These are phyloP conservation scores for Lanzia echinophila DNA, from an alignment of 2,329 filamentous ascomycete genomes.

Conservation along the genomic window DNA sequence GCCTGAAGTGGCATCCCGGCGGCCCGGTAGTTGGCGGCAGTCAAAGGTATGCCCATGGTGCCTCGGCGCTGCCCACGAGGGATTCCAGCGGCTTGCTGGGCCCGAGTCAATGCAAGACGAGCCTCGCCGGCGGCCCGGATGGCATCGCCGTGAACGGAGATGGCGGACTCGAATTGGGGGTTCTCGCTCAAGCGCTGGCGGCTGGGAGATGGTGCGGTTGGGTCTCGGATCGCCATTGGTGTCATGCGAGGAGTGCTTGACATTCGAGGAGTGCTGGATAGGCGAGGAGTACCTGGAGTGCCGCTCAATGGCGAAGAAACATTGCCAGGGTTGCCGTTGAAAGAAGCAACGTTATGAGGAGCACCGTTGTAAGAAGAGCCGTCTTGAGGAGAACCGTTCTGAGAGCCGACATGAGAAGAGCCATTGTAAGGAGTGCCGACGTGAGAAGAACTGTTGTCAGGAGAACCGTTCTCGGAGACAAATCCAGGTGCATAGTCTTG, in stretches of 20 bases:
- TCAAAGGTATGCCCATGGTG: constrained; percentile 5
- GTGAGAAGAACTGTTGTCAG: neutral
- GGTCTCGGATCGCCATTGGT: neutral
- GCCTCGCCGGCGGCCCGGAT: neutral
- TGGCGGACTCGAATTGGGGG: constrained; percentile 2
- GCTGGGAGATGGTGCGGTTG: neutral
- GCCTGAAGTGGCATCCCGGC: constrained; percentile 9
- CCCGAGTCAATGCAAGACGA: neutral
- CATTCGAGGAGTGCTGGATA: neutral
- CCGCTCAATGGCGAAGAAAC: neutral
- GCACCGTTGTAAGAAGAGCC: neutral
- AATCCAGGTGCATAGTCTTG: neutral
- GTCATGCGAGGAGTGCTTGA: neutral
- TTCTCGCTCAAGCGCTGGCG: constrained; percentile 5
- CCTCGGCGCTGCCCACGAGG: neutral
- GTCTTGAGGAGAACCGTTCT: neutral
- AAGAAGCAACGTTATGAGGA: neutral
- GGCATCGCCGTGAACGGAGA: neutral
- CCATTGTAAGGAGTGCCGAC: neutral
- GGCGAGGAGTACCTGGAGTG: neutral
- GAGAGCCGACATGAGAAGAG: neutral
- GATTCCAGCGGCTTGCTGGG: constrained; percentile 5
- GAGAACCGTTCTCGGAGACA: neutral
- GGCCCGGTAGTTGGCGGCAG: constrained; percentile 5
- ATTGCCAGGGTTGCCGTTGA: neutral